A percentile compares a stretch with the other conserved stretches of the same genome.
Conservation (phyloP, 2,329 filamentous ascomycete species). For the Pestalotiopsis sp. region DNA sequence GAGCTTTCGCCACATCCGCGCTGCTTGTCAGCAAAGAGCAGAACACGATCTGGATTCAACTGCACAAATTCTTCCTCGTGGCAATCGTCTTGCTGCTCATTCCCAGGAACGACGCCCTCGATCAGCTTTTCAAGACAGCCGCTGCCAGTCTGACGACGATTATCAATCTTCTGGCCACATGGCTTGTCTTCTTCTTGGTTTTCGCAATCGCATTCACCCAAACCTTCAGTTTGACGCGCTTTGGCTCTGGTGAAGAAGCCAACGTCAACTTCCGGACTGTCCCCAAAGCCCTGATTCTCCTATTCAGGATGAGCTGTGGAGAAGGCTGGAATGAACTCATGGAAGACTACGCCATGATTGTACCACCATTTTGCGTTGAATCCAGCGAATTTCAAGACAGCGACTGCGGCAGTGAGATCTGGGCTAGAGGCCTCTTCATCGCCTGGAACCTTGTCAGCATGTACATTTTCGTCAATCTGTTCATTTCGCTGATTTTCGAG, state of each 20-base stretch:
- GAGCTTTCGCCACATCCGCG: conserved; percentile 81
- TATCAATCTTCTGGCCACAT: conserved; percentile 89
- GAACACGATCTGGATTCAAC: conserved; percentile 69
- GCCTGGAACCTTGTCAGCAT: conserved; percentile 99
- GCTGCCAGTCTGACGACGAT: conserved; percentile 92
- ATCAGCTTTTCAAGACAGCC: conserved; percentile 98
- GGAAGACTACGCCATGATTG: conserved; percentile 88
- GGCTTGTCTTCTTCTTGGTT: conserved; percentile 95
- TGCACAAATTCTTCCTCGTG: conserved; percentile 94
- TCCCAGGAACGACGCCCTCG: conserved; percentile 92
- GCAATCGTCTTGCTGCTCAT: conserved; percentile 89
- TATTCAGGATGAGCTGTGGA: conserved; percentile 91
- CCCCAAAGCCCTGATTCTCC: conserved; percentile 87
- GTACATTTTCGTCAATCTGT: conserved; percentile 99
- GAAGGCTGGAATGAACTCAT: conserved; percentile 97
- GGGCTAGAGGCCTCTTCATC: conserved; percentile 89
- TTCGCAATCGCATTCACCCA: conserved; percentile 97
- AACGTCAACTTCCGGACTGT: conserved; percentile 94
- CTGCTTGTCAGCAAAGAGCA: conserved; percentile 67
- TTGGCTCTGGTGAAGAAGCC: conserved; percentile 70
- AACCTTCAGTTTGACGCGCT: conserved; percentile 91
- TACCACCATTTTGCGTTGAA: conserved; percentile 79
- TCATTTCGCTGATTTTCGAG: conserved; percentile 98
- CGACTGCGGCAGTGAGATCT: conserved; percentile 89
- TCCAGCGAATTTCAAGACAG: conserved; percentile 75